Conservation (phyloP, 2,329 filamentous ascomycete genomes). For the Zymoseptoria ardabiliae region DNA sequence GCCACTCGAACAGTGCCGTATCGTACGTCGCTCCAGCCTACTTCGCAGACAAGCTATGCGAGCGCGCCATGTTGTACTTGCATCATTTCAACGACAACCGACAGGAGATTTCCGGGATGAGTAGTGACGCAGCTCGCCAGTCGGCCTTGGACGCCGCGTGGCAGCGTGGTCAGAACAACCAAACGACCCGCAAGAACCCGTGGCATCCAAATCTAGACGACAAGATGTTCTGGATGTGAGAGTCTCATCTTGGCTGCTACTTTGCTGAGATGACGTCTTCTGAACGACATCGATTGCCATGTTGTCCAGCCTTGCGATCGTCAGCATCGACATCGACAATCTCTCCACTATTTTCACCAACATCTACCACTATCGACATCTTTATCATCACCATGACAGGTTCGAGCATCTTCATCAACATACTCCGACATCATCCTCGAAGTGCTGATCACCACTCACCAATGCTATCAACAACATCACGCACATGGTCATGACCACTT, state of each 20-base stretch:
- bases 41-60: slow-evolving; percentile 34
- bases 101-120: no score
- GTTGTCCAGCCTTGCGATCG: background rate
- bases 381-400: no score
- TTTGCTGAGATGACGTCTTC: background rate
- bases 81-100: slow-evolving; percentile 1
- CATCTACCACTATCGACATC: no score
- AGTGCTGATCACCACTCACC: no score
- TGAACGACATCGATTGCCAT: no score
- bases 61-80: slow-evolving; percentile 28
- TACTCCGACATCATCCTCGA: no score
- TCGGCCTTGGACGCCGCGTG: background rate
- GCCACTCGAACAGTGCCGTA: slow-evolving; percentile 22
- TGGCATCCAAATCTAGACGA: background rate
- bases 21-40: slow-evolving; percentile 32
- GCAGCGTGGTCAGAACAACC: background rate
- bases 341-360: no score
- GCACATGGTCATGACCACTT: background rate
- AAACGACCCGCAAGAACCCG: background rate
- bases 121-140: background rate
- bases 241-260: background rate
- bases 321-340: background rate
- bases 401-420: no score
- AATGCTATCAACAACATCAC: background rate
- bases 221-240: slow-evolving; percentile 1